Conservation (phyloP, 345 rosid species). For the Eucalyptus erythrocorys region DNA sequence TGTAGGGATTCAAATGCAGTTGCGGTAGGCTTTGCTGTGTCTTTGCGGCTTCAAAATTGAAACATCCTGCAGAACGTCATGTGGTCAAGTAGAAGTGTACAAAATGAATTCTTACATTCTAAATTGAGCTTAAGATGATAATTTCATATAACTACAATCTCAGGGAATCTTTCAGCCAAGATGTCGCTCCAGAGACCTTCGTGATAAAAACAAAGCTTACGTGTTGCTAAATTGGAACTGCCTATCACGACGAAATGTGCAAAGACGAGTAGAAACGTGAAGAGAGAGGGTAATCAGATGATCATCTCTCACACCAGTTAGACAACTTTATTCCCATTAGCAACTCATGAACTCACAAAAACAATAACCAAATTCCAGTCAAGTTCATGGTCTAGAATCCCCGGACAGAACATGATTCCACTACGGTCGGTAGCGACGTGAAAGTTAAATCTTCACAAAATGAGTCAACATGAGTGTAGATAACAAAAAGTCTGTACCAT, state of each 20-base stretch:
- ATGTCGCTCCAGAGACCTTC: background rate
- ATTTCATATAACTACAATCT: background rate
- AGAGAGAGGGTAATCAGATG: background rate
- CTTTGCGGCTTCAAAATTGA: constrained; percentile 49
- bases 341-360: background rate
- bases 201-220: background rate
- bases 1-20: constrained; percentile 62
- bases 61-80: constrained; percentile 50
- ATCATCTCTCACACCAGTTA: background rate
- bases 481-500: constrained; percentile 20
- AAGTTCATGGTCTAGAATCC: background rate
- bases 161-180: background rate
- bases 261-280: background rate
- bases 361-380: background rate
- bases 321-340: background rate
- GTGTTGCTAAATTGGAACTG: background rate
- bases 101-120: background rate
- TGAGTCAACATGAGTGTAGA: background rate
- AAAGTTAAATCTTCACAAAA: background rate
- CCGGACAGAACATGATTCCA: background rate
- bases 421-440: background rate
- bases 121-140: background rate
- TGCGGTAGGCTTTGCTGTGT: constrained; percentile 16
- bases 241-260: background rate
- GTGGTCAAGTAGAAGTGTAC: background rate